Base-by-base conservation (phyloP, 2,329 filamentous ascomycete genomes). In the Stagonosporopsis chrysanthemi region DNA sequence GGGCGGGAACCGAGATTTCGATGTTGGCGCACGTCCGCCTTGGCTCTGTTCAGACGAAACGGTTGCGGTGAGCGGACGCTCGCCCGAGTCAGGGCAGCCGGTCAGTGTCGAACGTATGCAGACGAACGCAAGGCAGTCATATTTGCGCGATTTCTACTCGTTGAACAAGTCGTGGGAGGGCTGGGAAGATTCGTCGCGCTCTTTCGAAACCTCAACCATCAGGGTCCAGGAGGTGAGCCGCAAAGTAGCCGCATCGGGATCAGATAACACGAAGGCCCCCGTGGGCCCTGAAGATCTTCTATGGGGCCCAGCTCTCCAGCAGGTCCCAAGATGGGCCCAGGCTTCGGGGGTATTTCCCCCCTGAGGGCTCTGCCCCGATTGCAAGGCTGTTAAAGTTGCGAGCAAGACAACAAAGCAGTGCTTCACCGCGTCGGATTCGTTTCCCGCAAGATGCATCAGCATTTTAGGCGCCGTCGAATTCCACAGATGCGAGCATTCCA, bases 1-100 rank as follows among this genome's bases (percentile, higher is more conserved):
- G 64, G 53, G 44, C 64, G 46, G 22, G 40, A 60, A 56, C 59
- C 60, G 65, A 68, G 62, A 63, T 68, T 65, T 65, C 54, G 58
- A 59, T 39, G 59, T 60, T 49, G 47, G 65, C 47, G 65, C 65
- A 63, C 61, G 59, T 58, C 63, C 57, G 51, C 52, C 61, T 60
- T 61, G 60, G 63, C 59, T 43, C 56, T 41, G 8, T 41, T 45
- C 39, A 46, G 43, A 43, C 35, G 35, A 52, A 48, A 52, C 15
- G 17, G 48, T 47, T 56, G 54, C 60, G 59, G 59, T 62, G 61
- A 56, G 52, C 42, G 35, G 29, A 38, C 39, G 14, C 40, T 28
- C 42, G 23, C 23, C 41, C 31, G 47, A 33, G 44, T 56, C 45
- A 49, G 19, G 29, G 44, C 11, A 19, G 41, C 47, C 44, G 58